These are phyloP conservation scores for Parastagonospora avenae DNA, from an alignment of 2,329 filamentous ascomycete species.

Conservation along the genomic window DNA sequence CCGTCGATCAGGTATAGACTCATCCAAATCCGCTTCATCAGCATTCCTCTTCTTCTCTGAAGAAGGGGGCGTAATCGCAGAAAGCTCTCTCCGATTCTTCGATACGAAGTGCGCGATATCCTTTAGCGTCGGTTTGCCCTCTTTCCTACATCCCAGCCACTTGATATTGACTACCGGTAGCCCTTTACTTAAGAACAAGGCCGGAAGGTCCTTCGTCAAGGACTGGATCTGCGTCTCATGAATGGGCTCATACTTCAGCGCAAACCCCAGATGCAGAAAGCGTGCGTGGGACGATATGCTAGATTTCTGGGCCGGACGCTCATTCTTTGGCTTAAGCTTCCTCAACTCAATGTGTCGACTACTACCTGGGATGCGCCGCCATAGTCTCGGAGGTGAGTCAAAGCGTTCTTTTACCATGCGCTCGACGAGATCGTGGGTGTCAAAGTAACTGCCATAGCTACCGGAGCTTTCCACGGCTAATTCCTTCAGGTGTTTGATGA, in stretches of 20 bases:
- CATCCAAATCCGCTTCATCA: neutral
- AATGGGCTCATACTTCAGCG: neutral
- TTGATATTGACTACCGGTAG: neutral
- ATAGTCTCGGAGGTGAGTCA: neutral
- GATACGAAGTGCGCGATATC: neutral
- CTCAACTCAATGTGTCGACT: constrained; percentile 7
- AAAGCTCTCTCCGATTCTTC: neutral
- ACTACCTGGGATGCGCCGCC: neutral
- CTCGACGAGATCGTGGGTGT: constrained; percentile 1
- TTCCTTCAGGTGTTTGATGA: constrained; percentile 8
- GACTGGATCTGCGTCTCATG: neutral
- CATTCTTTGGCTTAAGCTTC: constrained; percentile 1
- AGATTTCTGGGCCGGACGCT: neutral
- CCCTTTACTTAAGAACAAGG: neutral
- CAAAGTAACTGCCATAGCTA: constrained; percentile 2
- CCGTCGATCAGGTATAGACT: too few relatives aligned
- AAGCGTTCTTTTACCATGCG: constrained; percentile 3
- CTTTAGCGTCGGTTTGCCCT: neutral
- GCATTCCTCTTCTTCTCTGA: neutral
- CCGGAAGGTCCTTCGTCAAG: neutral
- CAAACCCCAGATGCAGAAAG: constrained; percentile 7
- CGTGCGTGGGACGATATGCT: neutral
- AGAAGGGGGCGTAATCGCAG: neutral
- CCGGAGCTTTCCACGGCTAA: neutral
- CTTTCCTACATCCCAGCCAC: neutral